A percentile compares a stretch with the other conserved stretches of the same genome.
Conservation (phyloP, 2,329 filamentous ascomycete species). For the Fusarium armeniacum region DNA sequence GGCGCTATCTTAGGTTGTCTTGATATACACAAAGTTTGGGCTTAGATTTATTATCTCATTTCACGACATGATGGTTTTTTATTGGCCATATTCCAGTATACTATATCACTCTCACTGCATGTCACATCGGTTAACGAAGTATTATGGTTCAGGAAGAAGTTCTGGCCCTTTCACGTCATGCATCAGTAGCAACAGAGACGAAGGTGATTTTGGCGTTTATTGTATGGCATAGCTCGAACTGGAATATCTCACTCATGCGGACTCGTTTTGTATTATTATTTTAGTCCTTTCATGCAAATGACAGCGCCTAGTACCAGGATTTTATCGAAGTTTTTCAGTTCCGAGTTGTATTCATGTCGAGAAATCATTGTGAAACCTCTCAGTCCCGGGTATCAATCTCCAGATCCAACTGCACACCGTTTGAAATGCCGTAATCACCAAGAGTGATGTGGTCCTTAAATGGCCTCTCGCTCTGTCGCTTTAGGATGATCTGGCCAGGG, state of each 20-base stretch:
- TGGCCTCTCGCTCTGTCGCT: constrained; percentile 90
- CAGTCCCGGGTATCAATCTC: constrained; percentile 74
- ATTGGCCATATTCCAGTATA: not conserved
- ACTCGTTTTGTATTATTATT: constrained; percentile 14
- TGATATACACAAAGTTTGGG: not conserved
- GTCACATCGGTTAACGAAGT: not conserved
- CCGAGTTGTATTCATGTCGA: not conserved
- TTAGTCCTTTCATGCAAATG: constrained; percentile 1
- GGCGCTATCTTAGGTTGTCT: constrained; percentile 2
- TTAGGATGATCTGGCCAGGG: constrained; percentile 90
- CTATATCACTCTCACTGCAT: not conserved
- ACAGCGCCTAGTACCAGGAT: too few species aligned
- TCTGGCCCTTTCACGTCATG: not conserved
- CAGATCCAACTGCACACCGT: constrained; percentile 80
- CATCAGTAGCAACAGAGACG: not conserved
- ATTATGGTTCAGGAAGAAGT: not conserved
- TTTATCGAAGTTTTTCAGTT: not conserved
- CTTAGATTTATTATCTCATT: not conserved
- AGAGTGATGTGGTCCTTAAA: constrained; percentile 92
- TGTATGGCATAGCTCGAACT: constrained; percentile 4
- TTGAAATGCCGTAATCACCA: constrained; percentile 94
- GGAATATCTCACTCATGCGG: not conserved
- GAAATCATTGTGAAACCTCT: not conserved
- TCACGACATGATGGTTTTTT: not conserved
- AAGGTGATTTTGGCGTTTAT: not conserved